These are phyloP conservation scores for Petrea volubilis DNA, from an alignment of 257 asterid genomes.

Conservation along the genomic window DNA sequence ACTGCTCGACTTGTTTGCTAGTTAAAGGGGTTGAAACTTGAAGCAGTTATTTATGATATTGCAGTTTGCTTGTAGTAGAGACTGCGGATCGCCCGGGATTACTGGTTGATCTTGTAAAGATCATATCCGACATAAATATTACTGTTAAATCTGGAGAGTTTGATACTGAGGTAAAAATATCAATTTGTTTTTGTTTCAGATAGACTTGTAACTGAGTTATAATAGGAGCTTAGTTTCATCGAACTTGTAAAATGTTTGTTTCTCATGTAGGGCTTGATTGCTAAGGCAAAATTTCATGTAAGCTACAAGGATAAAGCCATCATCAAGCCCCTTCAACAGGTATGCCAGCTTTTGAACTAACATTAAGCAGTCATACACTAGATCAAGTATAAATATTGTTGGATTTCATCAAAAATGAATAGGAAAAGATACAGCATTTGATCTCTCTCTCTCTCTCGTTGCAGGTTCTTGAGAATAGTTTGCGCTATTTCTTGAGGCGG, in stretches of 20 bases:
- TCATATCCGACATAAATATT: conserved; percentile 75
- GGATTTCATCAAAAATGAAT: too few species aligned
- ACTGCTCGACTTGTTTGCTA: background rate
- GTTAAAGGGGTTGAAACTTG: conserved; percentile 14
- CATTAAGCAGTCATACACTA: background rate
- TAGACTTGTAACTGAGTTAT: background rate
- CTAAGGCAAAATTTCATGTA: conserved; percentile 94
- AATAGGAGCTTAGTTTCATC: background rate
- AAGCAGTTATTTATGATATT: conserved; percentile 10
- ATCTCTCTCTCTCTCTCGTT: background rate
- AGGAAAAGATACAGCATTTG: background rate
- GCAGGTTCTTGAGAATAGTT: conserved; percentile 89
- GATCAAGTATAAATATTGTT: too few species aligned
- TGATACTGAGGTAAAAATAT: conserved; percentile 80
- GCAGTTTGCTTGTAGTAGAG: conserved; percentile 87
- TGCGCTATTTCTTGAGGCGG: conserved; percentile 81
- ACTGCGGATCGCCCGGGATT: conserved; percentile 92
- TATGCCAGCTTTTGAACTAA: conserved; percentile 17
- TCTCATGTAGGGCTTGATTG: conserved; percentile 73
- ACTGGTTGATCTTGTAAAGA: conserved; percentile 92
- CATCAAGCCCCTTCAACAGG: conserved; percentile 95
- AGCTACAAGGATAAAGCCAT: conserved; percentile 84
- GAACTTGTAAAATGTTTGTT: background rate
- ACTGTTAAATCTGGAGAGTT: conserved; percentile 89
- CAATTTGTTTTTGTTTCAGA: background rate